Base-by-base conservation (phyloP, 2,329 filamentous ascomycete species). In the Penicillium brevicompactum region DNA sequence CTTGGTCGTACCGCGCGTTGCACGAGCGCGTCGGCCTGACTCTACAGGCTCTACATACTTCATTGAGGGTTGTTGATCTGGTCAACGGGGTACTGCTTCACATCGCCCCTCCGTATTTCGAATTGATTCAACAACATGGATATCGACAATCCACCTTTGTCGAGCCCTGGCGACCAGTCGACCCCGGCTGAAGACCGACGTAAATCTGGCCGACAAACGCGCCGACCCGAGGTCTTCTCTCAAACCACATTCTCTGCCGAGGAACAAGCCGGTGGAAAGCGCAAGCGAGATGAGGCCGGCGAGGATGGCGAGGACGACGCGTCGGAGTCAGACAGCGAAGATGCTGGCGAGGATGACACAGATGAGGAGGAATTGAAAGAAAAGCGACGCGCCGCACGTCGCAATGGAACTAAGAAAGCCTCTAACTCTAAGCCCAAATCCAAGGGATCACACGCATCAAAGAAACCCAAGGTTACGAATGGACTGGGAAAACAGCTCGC, bases 401-500 rank as follows among this genome's bases (percentile, higher is more conserved):
- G 66, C 48, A 52, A 63, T n/a, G 58, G 64, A 5, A 57, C 68
- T 14, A 74, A 70, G 57, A 71, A 72, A 55, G 53, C 71, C 2
- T 62, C 72, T 40, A 70, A 72, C 30, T 67, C 73, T 3, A 82
- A 80, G 64, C 66, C 71, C 40, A 74, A 66, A 34, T 5, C 47
- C 32, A 61, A 75, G 70, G 57, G 59, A 56, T 45, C 58, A 43
- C 72, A 66, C 27, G 76, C 78, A 16, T 69, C 78, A 24, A 84
- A 84, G 71, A 83, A 85, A 69, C 73, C 80, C 38, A 86, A 82
- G 70, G 82, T 81, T 27, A 79, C 81, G 60, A 78, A 80, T 56
- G 77, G 72, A 16, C 58, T 73, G 31, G 69, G 70, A 43, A 75
- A 70, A 43, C 80, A 77, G 57, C 73, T 87, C 47, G 83, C 85